These are phyloP conservation scores for Kalmanozyma brasiliensis DNA, from an alignment of 1,284 basidiomycete genomes.

Conservation along the genomic window DNA sequence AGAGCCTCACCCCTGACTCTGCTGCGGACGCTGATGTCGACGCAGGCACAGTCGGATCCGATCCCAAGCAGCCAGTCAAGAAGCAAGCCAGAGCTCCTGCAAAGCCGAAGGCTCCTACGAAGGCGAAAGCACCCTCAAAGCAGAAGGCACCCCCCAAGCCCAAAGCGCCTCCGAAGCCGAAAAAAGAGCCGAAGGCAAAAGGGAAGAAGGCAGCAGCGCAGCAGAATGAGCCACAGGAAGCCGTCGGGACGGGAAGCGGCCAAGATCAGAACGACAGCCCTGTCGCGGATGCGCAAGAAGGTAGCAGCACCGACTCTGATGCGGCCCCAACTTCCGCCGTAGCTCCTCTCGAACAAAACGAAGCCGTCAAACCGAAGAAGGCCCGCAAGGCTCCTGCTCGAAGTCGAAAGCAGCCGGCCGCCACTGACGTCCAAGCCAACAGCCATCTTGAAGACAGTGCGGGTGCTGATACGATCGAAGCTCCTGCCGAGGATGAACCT, in stretches of 20 bases:
- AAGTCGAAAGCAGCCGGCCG: conserved; percentile 14
- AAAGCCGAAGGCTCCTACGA: conserved; percentile 5
- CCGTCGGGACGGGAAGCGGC: background rate
- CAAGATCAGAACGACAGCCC: background rate
- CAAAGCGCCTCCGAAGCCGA: conserved; percentile 12
- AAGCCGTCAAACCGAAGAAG: conserved; percentile 2
- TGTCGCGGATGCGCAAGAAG: background rate
- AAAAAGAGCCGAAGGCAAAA: conserved; percentile 11
- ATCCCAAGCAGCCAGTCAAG: conserved; percentile 1
- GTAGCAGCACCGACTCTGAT: background rate
- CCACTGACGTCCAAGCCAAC: too few species aligned
- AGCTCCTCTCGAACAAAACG: background rate
- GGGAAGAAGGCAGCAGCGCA: conserved; percentile 4
- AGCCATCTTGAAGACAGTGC: too few species aligned
- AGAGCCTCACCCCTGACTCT: background rate
- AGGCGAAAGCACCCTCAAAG: conserved; percentile 2
- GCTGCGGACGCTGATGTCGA: background rate
- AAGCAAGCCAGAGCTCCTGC: conserved; percentile 1
- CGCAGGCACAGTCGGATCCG: background rate
- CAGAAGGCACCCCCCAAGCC: conserved; percentile 5
- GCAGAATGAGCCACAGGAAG: background rate
- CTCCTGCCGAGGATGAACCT: too few species aligned
- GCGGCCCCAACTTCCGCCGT: background rate
- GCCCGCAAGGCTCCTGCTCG: conserved; percentile 4
- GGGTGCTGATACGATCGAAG: too few species aligned